Conservation (phyloP, 805 yeast species). For the Pichia nakasei region DNA sequence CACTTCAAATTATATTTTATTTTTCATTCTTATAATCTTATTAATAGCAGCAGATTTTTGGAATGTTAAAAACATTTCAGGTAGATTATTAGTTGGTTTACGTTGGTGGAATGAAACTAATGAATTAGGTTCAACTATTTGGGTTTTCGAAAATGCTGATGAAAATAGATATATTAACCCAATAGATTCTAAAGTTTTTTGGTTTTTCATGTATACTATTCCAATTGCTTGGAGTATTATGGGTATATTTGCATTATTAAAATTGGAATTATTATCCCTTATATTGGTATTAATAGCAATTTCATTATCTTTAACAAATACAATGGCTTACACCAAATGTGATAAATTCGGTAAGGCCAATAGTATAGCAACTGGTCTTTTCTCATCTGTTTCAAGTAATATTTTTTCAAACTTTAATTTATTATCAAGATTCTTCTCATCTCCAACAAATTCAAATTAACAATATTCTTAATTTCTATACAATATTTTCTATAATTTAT, state of each 20-base stretch:
- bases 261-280: slow-evolving; percentile 62
- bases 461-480: neutral
- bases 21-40: slow-evolving; percentile 71
- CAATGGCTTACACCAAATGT: slow-evolving; percentile 85
- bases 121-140: slow-evolving; percentile 54
- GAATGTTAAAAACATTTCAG: slow-evolving; percentile 87
- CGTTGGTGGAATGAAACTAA: slow-evolving; percentile 95
- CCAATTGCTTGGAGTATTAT: slow-evolving; percentile 72
- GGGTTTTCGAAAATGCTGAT: slow-evolving; percentile 87
- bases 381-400: slow-evolving; percentile 42
- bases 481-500: too few relatives aligned
- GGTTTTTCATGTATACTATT: slow-evolving; percentile 68
- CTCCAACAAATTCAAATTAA: neutral
- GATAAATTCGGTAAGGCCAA: slow-evolving; percentile 88
- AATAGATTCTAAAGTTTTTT: slow-evolving; percentile 82
- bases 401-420: slow-evolving; percentile 38
- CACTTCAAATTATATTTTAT: slow-evolving; percentile 57
- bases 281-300: slow-evolving; percentile 59
- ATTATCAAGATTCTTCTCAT: slow-evolving; percentile 20
- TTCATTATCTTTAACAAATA: slow-evolving; percentile 67
- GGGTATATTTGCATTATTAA: slow-evolving; percentile 70
- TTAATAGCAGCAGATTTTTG: slow-evolving; percentile 86
- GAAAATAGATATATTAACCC: slow-evolving; percentile 71
- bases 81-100: slow-evolving; percentile 81
- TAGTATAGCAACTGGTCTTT: slow-evolving; percentile 47